Percentiles rank a stretch among this genome's conserved stretches.
Evolutionary conservation across 2,329 filamentous ascomycete species (phyloP).

Genomic region (Aspergillus amoenus): DNA sequence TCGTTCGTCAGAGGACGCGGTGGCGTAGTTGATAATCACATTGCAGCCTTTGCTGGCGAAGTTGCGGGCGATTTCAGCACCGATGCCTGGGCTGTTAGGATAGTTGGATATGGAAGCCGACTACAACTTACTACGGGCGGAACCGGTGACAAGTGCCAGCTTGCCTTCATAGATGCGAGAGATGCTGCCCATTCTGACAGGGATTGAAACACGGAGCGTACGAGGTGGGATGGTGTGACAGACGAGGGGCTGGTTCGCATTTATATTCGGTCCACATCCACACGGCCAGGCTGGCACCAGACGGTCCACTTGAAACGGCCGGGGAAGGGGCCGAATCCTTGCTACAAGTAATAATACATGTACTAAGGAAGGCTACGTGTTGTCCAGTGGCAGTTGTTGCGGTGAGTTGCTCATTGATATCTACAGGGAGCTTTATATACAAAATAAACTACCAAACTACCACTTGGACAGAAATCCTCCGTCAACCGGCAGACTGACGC

Average conservation of each 20-base stretch:
- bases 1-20: not conserved
- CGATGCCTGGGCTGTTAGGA: not conserved
- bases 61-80: not conserved
- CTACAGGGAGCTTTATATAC: no score
- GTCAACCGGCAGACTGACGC: slow-evolving; percentile 30
- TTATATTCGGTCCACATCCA: no score
- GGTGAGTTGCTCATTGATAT: no score
- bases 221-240: not conserved
- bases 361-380: no score
- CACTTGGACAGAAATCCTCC: slow-evolving; percentile 20
- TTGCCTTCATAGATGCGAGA: not conserved
- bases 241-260: not conserved
- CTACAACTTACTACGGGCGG: not conserved
- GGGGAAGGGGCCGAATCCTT: no score
- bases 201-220: not conserved
- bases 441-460: not conserved
- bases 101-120: not conserved
- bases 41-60: not conserved
- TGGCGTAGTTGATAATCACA: not conserved
- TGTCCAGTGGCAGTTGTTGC: no score
- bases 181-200: not conserved
- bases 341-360: no score
- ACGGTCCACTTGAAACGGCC: no score
- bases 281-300: no score
- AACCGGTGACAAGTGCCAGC: not conserved